These are phyloP conservation scores for Schizophyllum commune DNA, from an alignment of 1,284 basidiomycete species.

Conservation along the genomic window DNA sequence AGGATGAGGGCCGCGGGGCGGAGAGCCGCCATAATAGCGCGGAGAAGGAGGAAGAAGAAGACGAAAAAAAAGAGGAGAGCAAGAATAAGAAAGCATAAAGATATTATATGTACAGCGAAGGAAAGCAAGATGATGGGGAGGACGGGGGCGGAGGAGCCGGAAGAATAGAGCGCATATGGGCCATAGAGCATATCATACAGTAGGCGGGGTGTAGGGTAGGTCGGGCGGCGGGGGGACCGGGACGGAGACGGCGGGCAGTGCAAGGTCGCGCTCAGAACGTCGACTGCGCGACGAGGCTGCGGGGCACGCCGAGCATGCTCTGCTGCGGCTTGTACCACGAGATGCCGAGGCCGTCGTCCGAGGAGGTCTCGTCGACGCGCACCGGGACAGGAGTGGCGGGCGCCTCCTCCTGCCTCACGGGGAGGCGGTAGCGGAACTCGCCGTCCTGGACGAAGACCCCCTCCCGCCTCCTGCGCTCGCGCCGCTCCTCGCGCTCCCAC, in stretches of 20 bases:
- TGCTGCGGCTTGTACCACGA: neutral
- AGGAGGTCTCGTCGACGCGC: conserved; percentile 8
- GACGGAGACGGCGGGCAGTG: conserved; percentile 1
- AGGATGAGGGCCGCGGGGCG: neutral
- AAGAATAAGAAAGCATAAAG: neutral
- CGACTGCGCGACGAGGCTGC: neutral
- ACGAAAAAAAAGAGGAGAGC: neutral
- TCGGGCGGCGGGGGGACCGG: conserved; percentile 9
- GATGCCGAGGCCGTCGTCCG: neutral
- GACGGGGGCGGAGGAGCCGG: neutral
- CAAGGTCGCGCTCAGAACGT: neutral
- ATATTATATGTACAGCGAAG: neutral
- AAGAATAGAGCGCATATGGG: neutral
- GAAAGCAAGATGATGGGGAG: neutral
- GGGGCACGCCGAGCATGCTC: neutral
- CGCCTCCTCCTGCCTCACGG: conserved; percentile 33
- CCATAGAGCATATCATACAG: neutral
- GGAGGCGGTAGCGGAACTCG: conserved; percentile 57
- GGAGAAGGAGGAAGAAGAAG: neutral
- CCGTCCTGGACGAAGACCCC: conserved; percentile 62
- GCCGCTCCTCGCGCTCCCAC: conserved; percentile 54
- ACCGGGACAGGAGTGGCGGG: conserved; percentile 17
- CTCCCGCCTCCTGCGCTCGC: conserved; percentile 33
- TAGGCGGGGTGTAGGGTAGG: neutral
- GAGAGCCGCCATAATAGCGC: too few species aligned